Base-by-base conservation (phyloP, 331 rosid species). In the Pyrus hybrid region DNA sequence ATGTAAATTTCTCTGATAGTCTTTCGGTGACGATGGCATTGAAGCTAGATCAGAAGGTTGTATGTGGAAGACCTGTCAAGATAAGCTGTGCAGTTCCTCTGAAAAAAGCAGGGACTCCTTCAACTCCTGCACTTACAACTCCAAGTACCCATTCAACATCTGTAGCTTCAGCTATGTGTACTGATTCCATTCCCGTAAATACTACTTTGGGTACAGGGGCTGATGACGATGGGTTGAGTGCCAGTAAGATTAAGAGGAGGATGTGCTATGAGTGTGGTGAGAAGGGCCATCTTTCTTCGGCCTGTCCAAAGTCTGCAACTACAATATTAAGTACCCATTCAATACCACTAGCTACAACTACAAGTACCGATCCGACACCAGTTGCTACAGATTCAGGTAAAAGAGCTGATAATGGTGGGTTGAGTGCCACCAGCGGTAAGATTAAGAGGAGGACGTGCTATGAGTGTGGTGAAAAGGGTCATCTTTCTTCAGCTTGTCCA, bases 391-490 rank as follows among this genome's bases (percentile, higher is more conserved):
- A 3, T 0, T 51, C n/a, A 17, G 21, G 57, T 41, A 37, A 25
- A 30, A 58, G 17, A 30, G 67, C 64, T 63, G 70, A 58, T 21
- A 35, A 66, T 67, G 3, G 23, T 37, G 82, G 57, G 23, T 56
- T 79, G 74, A 65, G 78, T 49, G 21, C 69, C 13, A 53, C 13
- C 69, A 86, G 83, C 74, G 91, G 96, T 67, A 93, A 91, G 88
- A 76, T 86, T 58, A 91, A 68, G 88, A 85, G 93, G 72, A 90
- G 97, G 83, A 90, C 89, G 18, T 91, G 97, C 78, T 91, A 82
- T 14, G 93, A 86, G 56, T 93, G 98, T 73, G 91, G 94, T 64
- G 90, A 91, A 79, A 93, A 90, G 85, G 98, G 98, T 8, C 98
- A 93, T 82, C 18, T 80, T 63, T 71, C 87, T 53, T 86, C 94